Percentiles rank a stretch among this genome's conserved stretches.
These are phyloP conservation scores for Isoetes taiwanensis DNA, from an alignment of 75 land plant species.

Conservation along the genomic window DNA sequence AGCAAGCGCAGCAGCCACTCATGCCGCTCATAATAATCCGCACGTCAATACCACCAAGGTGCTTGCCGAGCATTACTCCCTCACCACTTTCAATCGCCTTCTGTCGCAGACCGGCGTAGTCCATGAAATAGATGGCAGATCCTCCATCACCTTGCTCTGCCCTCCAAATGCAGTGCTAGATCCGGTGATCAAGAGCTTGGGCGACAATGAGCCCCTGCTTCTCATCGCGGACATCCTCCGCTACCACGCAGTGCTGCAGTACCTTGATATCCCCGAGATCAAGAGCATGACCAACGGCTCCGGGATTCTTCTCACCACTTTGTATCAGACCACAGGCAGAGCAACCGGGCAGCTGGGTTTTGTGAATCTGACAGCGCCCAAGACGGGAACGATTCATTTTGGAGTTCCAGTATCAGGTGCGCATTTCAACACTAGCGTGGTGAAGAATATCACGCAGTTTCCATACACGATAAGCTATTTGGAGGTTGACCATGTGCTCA, in stretches of 20 bases:
- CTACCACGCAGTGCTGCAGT: conserved; percentile 53
- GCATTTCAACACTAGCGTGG: conserved; percentile 45
- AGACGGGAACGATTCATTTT: conserved; percentile 15
- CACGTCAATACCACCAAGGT: no score
- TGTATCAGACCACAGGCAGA: conserved; percentile 47
- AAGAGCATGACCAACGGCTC: conserved; percentile 42
- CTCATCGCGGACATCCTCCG: conserved; percentile 28
- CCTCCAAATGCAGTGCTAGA: conserved; percentile 30
- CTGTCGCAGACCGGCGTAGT: conserved; percentile 57
- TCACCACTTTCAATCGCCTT: conserved; percentile 29
- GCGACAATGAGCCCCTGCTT: no score
- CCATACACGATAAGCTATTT: conserved; percentile 1
- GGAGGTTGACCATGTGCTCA: conserved; percentile 13
- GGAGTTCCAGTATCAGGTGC: conserved; percentile 10
- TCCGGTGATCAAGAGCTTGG: no score
- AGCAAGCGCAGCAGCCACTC: no score
- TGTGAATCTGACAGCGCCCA: conserved; percentile 28
- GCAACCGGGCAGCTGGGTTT: conserved; percentile 36
- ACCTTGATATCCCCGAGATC: conserved; percentile 39
- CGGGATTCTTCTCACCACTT: conserved; percentile 32
- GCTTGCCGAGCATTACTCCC: no score
- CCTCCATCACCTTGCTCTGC: conserved; percentile 58
- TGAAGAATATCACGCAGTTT: conserved; percentile 18
- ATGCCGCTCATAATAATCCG: no score
- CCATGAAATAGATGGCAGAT: conserved; percentile 43